Evolutionary conservation across 192 early-diverging fungal genomes (phyloP).

Genomic region (Linnemannia zychae): DNA sequence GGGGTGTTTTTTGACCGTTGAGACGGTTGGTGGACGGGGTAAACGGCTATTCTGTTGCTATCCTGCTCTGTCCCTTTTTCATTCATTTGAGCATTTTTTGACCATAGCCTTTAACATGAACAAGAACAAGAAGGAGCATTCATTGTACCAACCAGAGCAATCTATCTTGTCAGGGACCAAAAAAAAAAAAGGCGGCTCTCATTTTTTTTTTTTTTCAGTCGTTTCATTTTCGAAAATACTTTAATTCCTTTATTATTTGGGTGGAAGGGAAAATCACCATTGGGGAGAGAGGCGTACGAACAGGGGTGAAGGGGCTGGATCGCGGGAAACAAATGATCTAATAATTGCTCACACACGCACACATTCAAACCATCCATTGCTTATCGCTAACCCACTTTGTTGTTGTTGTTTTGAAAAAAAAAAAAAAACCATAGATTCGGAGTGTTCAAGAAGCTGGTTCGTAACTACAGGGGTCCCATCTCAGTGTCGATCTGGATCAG

Average conservation of each 20-base stretch:
- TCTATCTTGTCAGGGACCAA: not conserved
- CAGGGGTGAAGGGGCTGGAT: not conserved
- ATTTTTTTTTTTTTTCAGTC: not conserved
- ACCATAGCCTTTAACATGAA: not conserved
- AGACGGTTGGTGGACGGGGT: not conserved
- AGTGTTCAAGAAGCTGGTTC: constrained; percentile 52
- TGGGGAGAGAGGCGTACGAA: not conserved
- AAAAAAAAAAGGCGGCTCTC: constrained; percentile 4
- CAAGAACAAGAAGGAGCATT: not conserved
- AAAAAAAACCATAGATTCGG: constrained; percentile 35
- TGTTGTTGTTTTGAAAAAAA: constrained; percentile 8
- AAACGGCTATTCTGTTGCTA: constrained; percentile 8
- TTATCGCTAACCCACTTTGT: not conserved
- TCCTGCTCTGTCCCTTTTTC: not conserved
- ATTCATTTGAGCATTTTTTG: constrained; percentile 2
- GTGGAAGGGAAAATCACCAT: not conserved
- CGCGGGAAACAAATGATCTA: not conserved
- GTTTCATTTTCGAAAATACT: constrained; percentile 8
- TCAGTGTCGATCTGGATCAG: constrained; percentile 72
- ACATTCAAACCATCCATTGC: not conserved
- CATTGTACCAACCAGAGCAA: not conserved
- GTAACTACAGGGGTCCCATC: constrained; percentile 61
- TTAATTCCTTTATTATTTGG: not conserved
- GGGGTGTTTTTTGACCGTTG: constrained; percentile 1
- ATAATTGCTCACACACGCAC: not conserved